A percentile compares a stretch with the other conserved stretches of the same genome.
These are phyloP conservation scores for Suhomyces maxii DNA, from an alignment of 1,139 yeast genomes.

Conservation along the genomic window DNA sequence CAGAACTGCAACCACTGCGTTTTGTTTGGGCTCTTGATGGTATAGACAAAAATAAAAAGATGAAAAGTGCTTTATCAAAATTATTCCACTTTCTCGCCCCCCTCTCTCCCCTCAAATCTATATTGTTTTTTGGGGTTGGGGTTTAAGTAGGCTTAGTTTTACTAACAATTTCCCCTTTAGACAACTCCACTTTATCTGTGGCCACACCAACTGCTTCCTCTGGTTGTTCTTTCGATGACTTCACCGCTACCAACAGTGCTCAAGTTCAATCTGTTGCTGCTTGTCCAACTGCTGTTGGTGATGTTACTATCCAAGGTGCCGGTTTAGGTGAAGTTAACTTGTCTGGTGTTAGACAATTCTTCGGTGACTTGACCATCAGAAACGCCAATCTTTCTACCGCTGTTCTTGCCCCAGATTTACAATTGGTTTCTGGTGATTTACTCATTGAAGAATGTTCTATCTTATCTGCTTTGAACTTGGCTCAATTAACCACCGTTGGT, in stretches of 20 bases:
- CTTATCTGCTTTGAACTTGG: constrained; percentile 69
- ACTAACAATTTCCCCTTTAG: constrained; percentile 22
- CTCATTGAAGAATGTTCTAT: constrained; percentile 64
- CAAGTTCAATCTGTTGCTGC: constrained; percentile 72
- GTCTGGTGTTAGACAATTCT: constrained; percentile 61
- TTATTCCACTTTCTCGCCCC: no score
- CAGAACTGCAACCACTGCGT: background rate
- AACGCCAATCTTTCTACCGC: constrained; percentile 64
- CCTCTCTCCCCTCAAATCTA: no score
- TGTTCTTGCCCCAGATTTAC: constrained; percentile 76
- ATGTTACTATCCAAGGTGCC: constrained; percentile 64
- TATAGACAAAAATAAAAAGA: no score
- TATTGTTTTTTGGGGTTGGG: no score
- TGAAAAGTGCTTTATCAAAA: no score
- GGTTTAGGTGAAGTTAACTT: constrained; percentile 56
- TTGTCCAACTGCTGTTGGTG: constrained; percentile 83
- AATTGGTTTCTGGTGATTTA: constrained; percentile 72
- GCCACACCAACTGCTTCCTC: constrained; percentile 54
- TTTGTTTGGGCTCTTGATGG: no score
- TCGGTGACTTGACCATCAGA: constrained; percentile 69
- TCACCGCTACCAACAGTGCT: constrained; percentile 73
- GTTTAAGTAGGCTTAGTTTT: background rate
- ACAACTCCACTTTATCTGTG: constrained; percentile 51
- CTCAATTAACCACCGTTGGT: constrained; percentile 79
- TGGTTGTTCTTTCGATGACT: constrained; percentile 53